Conservation (phyloP, 1,139 yeast species). For the Blastobotrys petasosporus region DNA sequence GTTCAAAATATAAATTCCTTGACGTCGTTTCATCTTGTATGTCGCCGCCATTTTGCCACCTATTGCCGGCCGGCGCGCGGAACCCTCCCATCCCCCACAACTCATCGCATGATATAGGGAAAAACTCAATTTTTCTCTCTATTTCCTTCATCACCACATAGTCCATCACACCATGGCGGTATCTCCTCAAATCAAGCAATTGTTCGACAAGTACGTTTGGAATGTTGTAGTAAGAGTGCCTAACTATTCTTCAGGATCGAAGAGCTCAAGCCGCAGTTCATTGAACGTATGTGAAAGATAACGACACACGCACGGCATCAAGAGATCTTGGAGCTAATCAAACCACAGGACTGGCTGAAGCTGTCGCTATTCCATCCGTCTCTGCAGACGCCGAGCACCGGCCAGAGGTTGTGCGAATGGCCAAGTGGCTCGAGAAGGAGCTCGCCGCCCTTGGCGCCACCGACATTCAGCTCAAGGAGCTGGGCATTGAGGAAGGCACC, state of each 20-base stretch:
- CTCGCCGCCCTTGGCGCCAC: conserved; percentile 66
- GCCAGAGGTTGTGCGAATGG: conserved; percentile 80
- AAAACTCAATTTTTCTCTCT: not conserved
- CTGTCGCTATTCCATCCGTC: conserved; percentile 91
- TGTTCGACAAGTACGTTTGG: conserved; percentile 11
- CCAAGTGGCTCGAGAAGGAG: conserved; percentile 68
- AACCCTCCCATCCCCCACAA: too few relatives aligned
- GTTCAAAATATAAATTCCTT: not conserved
- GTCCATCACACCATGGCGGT: not conserved
- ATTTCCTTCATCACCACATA: conserved; percentile 2
- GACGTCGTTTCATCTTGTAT: too few relatives aligned
- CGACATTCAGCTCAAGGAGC: conserved; percentile 73
- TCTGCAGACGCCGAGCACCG: conserved; percentile 84
- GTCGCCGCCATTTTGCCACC: too few relatives aligned
- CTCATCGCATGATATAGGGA: not conserved
- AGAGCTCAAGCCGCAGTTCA: conserved; percentile 31
- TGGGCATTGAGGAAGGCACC: conserved; percentile 81
- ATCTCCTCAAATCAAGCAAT: conserved; percentile 9
- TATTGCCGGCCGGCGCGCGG: too few relatives aligned
- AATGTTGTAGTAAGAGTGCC: not conserved
- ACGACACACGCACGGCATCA: not conserved
- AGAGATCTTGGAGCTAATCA: not conserved
- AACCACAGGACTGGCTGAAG: conserved; percentile 50
- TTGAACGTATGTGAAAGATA: conserved; percentile 22
- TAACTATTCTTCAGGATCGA: conserved; percentile 22